These are phyloP conservation scores for Pythium periplocum DNA, from an alignment of 352 stramenopile genomes.

Conservation along the genomic window DNA sequence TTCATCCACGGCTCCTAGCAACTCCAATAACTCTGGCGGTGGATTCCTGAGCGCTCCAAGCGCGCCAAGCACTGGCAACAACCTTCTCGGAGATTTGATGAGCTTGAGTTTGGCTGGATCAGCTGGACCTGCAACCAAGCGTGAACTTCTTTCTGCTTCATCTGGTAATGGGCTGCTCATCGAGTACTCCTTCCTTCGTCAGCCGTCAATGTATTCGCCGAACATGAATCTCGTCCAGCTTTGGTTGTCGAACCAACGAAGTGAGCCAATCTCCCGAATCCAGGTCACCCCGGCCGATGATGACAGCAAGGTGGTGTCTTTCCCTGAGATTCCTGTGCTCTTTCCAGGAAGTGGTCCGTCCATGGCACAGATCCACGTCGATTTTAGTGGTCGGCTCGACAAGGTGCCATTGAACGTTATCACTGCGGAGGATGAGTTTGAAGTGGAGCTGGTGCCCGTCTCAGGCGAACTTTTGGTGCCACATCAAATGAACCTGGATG, in stretches of 20 bases:
- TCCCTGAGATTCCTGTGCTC: slow-evolving; percentile 77
- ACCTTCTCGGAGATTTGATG: slow-evolving; percentile 22
- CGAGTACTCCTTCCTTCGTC: slow-evolving; percentile 37
- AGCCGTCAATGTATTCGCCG: slow-evolving; percentile 34
- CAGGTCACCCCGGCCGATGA: slow-evolving; percentile 19
- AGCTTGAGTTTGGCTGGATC: slow-evolving; percentile 15
- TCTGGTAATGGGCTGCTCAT: slow-evolving; percentile 30
- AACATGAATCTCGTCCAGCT: slow-evolving; percentile 48
- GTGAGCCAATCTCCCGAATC: slow-evolving; percentile 32
- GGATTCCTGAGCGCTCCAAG: slow-evolving; percentile 8
- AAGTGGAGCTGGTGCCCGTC: slow-evolving; percentile 54
- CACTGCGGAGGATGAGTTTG: slow-evolving; percentile 41
- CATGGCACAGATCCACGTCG: slow-evolving; percentile 79
- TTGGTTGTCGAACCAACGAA: slow-evolving; percentile 34
- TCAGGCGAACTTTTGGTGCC: slow-evolving; percentile 63
- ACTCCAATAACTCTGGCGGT: background rate
- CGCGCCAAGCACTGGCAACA: slow-evolving; percentile 8
- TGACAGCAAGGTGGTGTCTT: slow-evolving; percentile 50
- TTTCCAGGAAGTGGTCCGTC: slow-evolving; percentile 68
- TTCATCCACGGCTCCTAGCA: background rate
- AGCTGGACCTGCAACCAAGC: slow-evolving; percentile 12
- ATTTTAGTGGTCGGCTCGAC: slow-evolving; percentile 73
- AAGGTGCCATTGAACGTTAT: slow-evolving; percentile 58
- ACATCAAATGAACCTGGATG: slow-evolving; percentile 65
- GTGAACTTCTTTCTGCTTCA: slow-evolving; percentile 21